Conservation (phyloP, 2,329 filamentous ascomycete genomes). For the Talaromyces albobiverticillius region DNA sequence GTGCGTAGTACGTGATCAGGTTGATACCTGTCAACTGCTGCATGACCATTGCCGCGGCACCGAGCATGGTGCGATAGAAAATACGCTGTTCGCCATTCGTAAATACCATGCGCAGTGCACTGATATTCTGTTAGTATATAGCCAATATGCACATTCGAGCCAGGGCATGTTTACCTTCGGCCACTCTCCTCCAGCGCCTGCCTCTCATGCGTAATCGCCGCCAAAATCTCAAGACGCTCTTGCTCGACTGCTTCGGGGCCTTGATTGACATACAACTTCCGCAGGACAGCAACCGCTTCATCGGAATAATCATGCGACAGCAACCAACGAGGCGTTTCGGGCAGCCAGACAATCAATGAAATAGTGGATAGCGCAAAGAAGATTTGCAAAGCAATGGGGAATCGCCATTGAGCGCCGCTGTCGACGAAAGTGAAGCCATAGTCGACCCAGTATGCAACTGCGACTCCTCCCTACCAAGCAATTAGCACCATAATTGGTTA, state of each 20-base stretch:
- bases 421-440: slow-evolving; percentile 15
- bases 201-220: not conserved
- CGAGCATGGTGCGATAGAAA: slow-evolving; percentile 12
- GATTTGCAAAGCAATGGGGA: slow-evolving; percentile 17
- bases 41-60: slow-evolving; percentile 18
- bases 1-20: slow-evolving; percentile 19
- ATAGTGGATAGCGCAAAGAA: slow-evolving; percentile 3
- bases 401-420: slow-evolving; percentile 14
- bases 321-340: slow-evolving; percentile 39
- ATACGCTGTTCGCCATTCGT: slow-evolving; percentile 8
- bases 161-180: not conserved
- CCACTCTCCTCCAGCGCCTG: not conserved
- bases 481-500: not conserved
- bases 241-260: not conserved
- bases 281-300: slow-evolving; percentile 27
- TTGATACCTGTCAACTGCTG: slow-evolving; percentile 21
- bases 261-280: not conserved
- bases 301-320: slow-evolving; percentile 26
- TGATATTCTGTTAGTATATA: not conserved
- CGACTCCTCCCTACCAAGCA: not conserved
- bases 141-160: not conserved
- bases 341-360: slow-evolving; percentile 28
- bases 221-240: not conserved
- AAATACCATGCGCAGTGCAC: slow-evolving; percentile 1
- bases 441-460: slow-evolving; percentile 16